A percentile compares a stretch with the other conserved stretches of the same genome.
phyloP scores from a whole-genome alignment of 2,329 filamentous ascomycete species.

The Aspergillus intermedius region DNA sequence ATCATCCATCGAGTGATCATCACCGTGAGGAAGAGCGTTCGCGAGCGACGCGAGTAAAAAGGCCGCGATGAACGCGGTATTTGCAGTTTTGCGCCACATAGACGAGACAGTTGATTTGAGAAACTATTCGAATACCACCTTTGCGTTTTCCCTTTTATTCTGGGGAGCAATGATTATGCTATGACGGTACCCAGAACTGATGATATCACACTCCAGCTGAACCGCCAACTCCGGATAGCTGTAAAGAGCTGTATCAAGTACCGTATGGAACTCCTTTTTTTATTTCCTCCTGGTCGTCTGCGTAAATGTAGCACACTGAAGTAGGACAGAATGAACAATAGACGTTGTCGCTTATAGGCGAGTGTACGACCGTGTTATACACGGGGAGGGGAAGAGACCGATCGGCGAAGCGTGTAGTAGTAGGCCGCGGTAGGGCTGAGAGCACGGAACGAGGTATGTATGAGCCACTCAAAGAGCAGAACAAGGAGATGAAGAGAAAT shows the following conservation, averaged over 20 bases:
- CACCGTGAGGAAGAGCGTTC: conserved; percentile 29
- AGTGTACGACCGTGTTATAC: too few species aligned
- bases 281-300: too few species aligned
- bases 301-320: too few species aligned
- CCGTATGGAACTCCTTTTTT: too few species aligned
- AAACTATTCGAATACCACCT: not conserved
- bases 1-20: conserved; percentile 27
- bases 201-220: not conserved
- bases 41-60: conserved; percentile 24
- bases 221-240: too few species aligned
- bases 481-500: not conserved
- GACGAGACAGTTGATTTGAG: not conserved
- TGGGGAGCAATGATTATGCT: not conserved
- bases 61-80: conserved; percentile 22
- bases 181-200: not conserved
- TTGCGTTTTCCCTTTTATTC: not conserved
- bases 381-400: too few species aligned
- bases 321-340: too few species aligned
- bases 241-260: not conserved
- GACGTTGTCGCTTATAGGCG: too few species aligned
- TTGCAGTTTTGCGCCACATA: conserved; percentile 22
- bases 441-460: too few species aligned
- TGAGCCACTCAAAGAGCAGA: too few species aligned
- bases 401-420: too few species aligned
- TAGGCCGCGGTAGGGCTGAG: too few species aligned